These are phyloP conservation scores for Hemerocallis citrina DNA, from an alignment of 106 monocot species.

Conservation along the genomic window DNA sequence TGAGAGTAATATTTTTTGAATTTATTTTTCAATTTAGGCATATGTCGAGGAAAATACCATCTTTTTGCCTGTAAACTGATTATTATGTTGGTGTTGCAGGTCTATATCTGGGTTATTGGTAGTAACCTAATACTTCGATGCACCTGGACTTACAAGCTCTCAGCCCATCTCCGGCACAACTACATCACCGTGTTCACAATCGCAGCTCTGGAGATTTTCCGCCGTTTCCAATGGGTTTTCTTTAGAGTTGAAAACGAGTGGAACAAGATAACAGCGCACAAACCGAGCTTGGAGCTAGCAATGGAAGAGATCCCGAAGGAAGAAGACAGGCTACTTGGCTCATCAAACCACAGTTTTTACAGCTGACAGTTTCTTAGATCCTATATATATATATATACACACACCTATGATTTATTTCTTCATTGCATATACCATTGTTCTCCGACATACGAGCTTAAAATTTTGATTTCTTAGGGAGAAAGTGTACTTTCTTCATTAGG, in stretches of 20 bases:
- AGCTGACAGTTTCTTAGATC: no score
- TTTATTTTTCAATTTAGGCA: no score
- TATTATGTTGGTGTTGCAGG: conserved; percentile 31
- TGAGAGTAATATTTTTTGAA: no score
- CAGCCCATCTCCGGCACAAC: conserved; percentile 96
- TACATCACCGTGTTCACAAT: conserved; percentile 56
- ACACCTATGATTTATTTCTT: no score
- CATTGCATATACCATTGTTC: no score
- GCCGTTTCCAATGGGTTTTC: conserved; percentile 33
- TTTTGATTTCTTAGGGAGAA: no score
- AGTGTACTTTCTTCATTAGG: no score
- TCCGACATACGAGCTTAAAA: no score
- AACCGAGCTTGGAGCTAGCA: neutral
- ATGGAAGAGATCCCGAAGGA: conserved; percentile 54
- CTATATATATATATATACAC: no score
- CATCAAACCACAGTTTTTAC: no score
- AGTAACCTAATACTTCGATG: conserved; percentile 86
- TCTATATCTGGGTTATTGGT: conserved; percentile 71
- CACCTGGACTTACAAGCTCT: conserved; percentile 96
- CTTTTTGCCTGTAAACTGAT: neutral
- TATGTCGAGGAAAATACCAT: no score
- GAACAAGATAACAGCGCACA: conserved; percentile 62
- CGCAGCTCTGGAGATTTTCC: conserved; percentile 10
- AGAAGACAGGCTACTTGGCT: conserved; percentile 46
- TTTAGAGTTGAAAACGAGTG: conserved; percentile 94